phyloP scores from a whole-genome alignment of 2,329 filamentous ascomycete species.

The Claviceps humidiphila region DNA sequence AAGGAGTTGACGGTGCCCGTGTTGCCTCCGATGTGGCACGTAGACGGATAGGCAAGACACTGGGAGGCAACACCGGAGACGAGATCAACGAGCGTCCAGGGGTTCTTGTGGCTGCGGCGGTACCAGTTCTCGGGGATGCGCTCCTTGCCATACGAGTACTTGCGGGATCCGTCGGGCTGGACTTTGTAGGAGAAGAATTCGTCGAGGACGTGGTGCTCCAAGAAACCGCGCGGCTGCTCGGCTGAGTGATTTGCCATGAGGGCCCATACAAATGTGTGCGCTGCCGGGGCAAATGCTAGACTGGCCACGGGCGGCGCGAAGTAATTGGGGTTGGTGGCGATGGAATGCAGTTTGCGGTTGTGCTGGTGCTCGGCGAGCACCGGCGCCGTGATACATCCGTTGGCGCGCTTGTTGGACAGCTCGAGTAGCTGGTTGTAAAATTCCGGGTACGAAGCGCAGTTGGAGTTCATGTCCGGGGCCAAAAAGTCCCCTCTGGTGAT shows the following conservation, averaged over 20 bases:
- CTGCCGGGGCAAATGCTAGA: slow-evolving; percentile 31
- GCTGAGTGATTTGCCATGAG: slow-evolving; percentile 30
- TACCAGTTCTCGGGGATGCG: slow-evolving; percentile 40
- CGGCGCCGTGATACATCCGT: slow-evolving; percentile 10
- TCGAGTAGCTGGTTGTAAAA: slow-evolving; percentile 19
- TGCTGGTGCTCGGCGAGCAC: not conserved
- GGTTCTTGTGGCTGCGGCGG: slow-evolving; percentile 26
- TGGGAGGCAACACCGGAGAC: slow-evolving; percentile 23
- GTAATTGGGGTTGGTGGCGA: slow-evolving; percentile 37
- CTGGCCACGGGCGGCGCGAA: slow-evolving; percentile 39
- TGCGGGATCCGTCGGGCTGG: slow-evolving; percentile 22
- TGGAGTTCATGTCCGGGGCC: slow-evolving; percentile 1
- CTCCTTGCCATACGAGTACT: slow-evolving; percentile 32
- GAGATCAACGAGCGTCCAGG: slow-evolving; percentile 22
- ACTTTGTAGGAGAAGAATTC: slow-evolving; percentile 17
- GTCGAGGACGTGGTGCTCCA: slow-evolving; percentile 6
- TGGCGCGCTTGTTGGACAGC: slow-evolving; percentile 29
- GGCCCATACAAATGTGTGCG: slow-evolving; percentile 28
- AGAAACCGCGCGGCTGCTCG: slow-evolving; percentile 23
- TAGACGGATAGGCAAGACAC: slow-evolving; percentile 15
- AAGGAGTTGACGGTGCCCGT: slow-evolving; percentile 35
- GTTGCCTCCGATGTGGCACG: slow-evolving; percentile 29
- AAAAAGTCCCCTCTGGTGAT: slow-evolving; percentile 2
- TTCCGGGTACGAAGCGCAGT: slow-evolving; percentile 1
- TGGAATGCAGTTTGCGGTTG: slow-evolving; percentile 20